These are phyloP conservation scores for Phoma herbarum DNA, from an alignment of 2,329 filamentous ascomycete species.

Conservation along the genomic window DNA sequence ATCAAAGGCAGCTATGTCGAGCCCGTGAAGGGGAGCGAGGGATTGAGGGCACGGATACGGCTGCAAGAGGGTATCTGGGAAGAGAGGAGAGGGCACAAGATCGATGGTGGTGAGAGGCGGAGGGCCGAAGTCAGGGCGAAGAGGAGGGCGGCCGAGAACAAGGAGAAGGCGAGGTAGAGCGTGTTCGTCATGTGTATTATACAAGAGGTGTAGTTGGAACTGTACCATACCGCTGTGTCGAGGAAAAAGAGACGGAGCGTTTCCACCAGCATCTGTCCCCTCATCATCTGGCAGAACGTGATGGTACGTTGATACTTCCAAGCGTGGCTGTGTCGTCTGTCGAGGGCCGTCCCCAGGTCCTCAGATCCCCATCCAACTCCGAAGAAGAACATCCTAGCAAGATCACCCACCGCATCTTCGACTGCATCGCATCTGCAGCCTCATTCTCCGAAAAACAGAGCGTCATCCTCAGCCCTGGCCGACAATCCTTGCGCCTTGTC, in stretches of 20 bases:
- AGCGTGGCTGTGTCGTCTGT: not conserved
- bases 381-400: too few species aligned
- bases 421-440: not conserved
- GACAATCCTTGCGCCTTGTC: too few species aligned
- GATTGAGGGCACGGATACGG: slow-evolving; percentile 70
- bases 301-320: not conserved
- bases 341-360: too few species aligned
- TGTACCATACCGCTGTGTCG: not conserved
- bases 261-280: not conserved
- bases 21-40: slow-evolving; percentile 68
- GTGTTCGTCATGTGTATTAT: slow-evolving; percentile 3
- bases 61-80: slow-evolving; percentile 94
- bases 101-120: slow-evolving; percentile 95
- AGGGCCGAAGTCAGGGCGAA: slow-evolving; percentile 87
- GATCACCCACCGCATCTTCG: too few species aligned
- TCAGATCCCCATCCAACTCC: too few species aligned
- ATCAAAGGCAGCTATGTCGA: slow-evolving; percentile 80
- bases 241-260: not conserved
- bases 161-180: slow-evolving; percentile 64
- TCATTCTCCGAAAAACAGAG: too few species aligned
- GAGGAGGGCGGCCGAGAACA: slow-evolving; percentile 80
- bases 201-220: not conserved
- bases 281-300: not conserved
- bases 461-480: not conserved
- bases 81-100: slow-evolving; percentile 83